phyloP scores from a whole-genome alignment of 1,139 yeast genomes.

The Blastobotrys arbuscula region DNA sequence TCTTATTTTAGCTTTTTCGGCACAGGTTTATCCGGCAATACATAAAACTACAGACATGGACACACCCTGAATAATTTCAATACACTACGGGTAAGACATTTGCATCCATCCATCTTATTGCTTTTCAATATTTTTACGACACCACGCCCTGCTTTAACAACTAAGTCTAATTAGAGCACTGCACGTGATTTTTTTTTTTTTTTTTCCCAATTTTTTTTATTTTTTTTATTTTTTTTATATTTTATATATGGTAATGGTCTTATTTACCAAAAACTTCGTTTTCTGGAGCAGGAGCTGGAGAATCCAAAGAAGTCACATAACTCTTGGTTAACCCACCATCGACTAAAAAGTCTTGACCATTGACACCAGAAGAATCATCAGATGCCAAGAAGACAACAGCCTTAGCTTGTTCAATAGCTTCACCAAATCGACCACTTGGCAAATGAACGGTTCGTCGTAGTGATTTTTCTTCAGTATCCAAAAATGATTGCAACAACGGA shows the following conservation, averaged over 20 bases:
- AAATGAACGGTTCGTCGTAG: slow-evolving; percentile 47
- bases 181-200: no score
- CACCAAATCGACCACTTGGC: slow-evolving; percentile 47
- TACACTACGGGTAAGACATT: no score
- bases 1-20: no score
- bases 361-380: slow-evolving; percentile 72
- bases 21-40: no score
- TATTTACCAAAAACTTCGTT: slow-evolving; percentile 31
- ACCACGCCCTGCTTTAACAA: no score
- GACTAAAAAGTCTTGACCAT: slow-evolving; percentile 76
- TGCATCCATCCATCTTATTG: no score
- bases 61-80: no score
- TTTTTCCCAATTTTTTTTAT: no score
- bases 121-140: no score
- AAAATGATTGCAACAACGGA: slow-evolving; percentile 51
- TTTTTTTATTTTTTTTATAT: no score
- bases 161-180: no score
- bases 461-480: slow-evolving; percentile 36
- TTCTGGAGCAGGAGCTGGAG: slow-evolving; percentile 27
- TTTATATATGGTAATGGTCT: neutral
- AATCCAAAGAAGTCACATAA: slow-evolving; percentile 30
- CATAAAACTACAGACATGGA: no score
- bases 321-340: slow-evolving; percentile 62
- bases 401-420: slow-evolving; percentile 75
- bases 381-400: slow-evolving; percentile 76